phyloP scores from a whole-genome alignment of 2,329 filamentous ascomycete genomes.

The Penicillium thymicola region DNA sequence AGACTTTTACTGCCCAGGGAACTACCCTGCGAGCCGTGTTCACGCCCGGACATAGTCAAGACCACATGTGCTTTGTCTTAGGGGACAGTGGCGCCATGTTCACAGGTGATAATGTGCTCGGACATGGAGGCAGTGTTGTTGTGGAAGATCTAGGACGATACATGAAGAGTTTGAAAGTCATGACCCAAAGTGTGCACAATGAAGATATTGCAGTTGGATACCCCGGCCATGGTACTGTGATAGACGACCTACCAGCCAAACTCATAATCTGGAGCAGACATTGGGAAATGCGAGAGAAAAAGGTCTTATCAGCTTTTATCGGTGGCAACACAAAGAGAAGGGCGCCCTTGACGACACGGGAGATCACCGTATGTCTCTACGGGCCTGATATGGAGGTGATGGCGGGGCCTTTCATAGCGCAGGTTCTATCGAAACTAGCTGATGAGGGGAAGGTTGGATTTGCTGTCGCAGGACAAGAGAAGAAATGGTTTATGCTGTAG shows the following conservation, averaged over 20 bases:
- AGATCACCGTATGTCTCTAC: neutral
- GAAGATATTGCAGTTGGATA: slow-evolving; percentile 1
- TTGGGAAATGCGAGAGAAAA: slow-evolving; percentile 2
- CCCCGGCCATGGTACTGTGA: slow-evolving; percentile 5
- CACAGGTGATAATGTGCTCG: slow-evolving; percentile 9
- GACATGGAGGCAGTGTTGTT: slow-evolving; percentile 6
- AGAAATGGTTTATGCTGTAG: slow-evolving; percentile 2
- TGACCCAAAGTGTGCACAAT: neutral
- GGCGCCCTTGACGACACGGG: neutral
- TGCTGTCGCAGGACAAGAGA: neutral
- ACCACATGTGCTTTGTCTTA: slow-evolving; percentile 8
- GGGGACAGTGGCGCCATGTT: slow-evolving; percentile 4
- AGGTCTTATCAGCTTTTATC: neutral
- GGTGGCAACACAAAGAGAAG: neutral
- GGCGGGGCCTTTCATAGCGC: neutral
- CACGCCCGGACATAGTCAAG: slow-evolving; percentile 4
- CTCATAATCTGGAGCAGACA: slow-evolving; percentile 1
- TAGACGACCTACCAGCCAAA: slow-evolving; percentile 2
- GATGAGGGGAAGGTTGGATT: slow-evolving; percentile 2
- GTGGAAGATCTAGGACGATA: slow-evolving; percentile 2
- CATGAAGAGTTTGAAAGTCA: slow-evolving; percentile 1
- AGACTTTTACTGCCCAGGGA: neutral
- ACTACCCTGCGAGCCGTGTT: slow-evolving; percentile 2
- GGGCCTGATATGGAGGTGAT: neutral
- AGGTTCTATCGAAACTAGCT: slow-evolving; percentile 1